Conservation (phyloP, 1,284 basidiomycete species). For the Pyrrhoderma noxium region DNA sequence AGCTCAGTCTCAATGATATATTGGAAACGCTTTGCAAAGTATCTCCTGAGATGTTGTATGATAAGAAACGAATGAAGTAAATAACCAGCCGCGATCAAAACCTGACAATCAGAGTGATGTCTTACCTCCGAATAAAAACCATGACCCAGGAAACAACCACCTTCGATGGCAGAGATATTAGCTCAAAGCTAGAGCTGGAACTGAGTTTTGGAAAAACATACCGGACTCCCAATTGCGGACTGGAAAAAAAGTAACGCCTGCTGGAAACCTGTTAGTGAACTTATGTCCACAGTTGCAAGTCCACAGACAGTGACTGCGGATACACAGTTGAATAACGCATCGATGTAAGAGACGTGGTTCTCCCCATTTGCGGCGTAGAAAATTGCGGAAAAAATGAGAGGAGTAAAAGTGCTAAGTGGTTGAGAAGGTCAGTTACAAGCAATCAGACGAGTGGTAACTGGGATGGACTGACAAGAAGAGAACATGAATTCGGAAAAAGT, state of each 20-base stretch:
- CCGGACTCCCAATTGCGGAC: conserved; percentile 68
- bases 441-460: too few relatives aligned
- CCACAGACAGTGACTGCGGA: conserved; percentile 78
- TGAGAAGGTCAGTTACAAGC: not conserved
- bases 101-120: not conserved
- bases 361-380: conserved; percentile 70
- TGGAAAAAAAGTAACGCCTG: conserved; percentile 67
- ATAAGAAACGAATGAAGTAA: not conserved
- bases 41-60: conserved; percentile 41
- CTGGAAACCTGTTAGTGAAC: conserved; percentile 66
- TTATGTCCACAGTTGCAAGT: conserved; percentile 67
- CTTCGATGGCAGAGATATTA: conserved; percentile 30
- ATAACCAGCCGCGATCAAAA: conserved; percentile 1
- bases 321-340: conserved; percentile 68
- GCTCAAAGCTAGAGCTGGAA: not conserved
- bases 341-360: conserved; percentile 60
- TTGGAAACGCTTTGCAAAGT: conserved; percentile 69
- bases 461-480: conserved; percentile 41
- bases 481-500: conserved; percentile 62
- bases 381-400: conserved; percentile 65
- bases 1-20: conserved; percentile 52
- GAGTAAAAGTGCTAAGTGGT: conserved; percentile 57
- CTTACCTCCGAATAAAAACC: conserved; percentile 58
- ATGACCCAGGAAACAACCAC: conserved; percentile 67
- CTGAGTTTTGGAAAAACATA: conserved; percentile 31